Conservation (phyloP, 305 asterid genomes). For the Solanum hybrid region DNA sequence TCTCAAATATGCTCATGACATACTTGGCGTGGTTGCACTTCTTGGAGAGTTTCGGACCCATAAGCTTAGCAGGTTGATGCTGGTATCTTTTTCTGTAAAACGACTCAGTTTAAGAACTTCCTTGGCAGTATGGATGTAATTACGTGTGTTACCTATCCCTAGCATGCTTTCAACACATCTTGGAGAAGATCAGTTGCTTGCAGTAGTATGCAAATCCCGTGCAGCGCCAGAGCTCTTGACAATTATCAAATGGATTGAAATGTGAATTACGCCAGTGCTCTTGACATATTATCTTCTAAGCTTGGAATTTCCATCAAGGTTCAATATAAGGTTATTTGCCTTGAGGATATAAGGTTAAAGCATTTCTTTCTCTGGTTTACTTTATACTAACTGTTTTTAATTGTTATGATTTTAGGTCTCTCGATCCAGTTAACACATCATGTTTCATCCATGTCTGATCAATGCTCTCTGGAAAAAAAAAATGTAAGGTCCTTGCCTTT, state of each 20-base stretch:
- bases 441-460: not conserved
- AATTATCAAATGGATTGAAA: conserved; percentile 9
- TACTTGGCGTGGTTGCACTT: conserved; percentile 51
- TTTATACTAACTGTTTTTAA: not conserved
- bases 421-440: not conserved
- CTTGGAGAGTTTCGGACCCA: conserved; percentile 35
- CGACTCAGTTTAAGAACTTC: not conserved
- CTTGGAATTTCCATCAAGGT: conserved; percentile 16
- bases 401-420: not conserved
- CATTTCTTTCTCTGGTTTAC: not conserved
- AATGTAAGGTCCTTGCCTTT: not conserved
- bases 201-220: conserved; percentile 37
- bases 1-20: conserved; percentile 1
- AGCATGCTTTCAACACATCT: conserved; percentile 27
- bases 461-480: not conserved
- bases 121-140: not conserved
- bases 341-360: conserved; percentile 43
- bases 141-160: not conserved
- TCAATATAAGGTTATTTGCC: conserved; percentile 30
- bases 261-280: not conserved
- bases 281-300: conserved; percentile 17
- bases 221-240: conserved; percentile 22
- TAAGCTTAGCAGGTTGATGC: conserved; percentile 51
- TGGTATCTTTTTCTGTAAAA: not conserved
- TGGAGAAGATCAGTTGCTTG: conserved; percentile 36